Evolutionary conservation across 2,329 filamentous ascomycete species (phyloP).

Genomic region (Diaporthe humulicola): DNA sequence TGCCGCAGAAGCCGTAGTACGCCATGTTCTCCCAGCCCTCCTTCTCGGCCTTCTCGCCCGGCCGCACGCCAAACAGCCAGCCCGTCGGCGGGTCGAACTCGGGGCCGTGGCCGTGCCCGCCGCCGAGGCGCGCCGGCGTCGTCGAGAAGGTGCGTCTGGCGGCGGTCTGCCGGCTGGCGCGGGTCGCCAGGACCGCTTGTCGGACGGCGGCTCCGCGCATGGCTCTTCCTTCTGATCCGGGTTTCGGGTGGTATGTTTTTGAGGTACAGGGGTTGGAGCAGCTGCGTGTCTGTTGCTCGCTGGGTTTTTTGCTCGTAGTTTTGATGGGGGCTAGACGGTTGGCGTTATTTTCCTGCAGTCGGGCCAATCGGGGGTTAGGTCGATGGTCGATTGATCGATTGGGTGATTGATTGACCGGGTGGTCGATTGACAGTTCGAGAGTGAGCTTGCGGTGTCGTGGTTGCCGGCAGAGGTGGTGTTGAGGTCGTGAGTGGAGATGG

Average conservation of each 20-base stretch:
- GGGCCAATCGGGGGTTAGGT: neutral
- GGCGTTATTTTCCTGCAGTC: neutral
- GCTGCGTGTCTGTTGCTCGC: neutral
- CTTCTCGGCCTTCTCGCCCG: slow-evolving; percentile 93
- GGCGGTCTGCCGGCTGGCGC: slow-evolving; percentile 21
- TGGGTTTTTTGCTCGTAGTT: slow-evolving; percentile 10
- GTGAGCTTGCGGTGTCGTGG: slow-evolving; percentile 4
- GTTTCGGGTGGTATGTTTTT: neutral
- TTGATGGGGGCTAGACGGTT: neutral
- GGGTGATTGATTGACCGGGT: neutral
- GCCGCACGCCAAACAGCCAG: slow-evolving; percentile 95
- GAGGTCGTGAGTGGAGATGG: slow-evolving; percentile 39
- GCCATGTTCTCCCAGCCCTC: slow-evolving; percentile 96
- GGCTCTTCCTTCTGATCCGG: neutral
- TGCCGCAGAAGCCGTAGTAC: slow-evolving; percentile 87
- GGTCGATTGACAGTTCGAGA: neutral
- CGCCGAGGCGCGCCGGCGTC: slow-evolving; percentile 56
- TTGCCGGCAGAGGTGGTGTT: slow-evolving; percentile 5
- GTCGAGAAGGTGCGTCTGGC: slow-evolving; percentile 30
- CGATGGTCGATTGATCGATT: neutral
- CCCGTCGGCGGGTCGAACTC: slow-evolving; percentile 92
- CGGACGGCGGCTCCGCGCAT: slow-evolving; percentile 32
- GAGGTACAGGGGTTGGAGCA: neutral
- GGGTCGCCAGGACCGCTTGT: slow-evolving; percentile 28
- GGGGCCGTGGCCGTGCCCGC: slow-evolving; percentile 66